Conservation (phyloP, 495 filamentous ascomycete genomes). For the Evansstolkia leycettana region DNA sequence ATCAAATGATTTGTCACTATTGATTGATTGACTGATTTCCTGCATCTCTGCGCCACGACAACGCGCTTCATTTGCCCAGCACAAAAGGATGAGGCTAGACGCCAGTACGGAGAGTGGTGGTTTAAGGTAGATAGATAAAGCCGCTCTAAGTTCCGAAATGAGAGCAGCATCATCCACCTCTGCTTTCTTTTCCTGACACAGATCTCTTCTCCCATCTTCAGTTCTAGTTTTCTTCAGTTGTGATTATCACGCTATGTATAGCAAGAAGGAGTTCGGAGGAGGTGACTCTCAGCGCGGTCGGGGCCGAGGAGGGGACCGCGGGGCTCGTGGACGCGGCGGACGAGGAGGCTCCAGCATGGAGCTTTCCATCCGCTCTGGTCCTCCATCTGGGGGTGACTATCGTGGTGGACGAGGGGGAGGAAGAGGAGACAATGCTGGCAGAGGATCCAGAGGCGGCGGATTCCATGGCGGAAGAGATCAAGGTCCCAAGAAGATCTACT, state of each 20-base stretch:
- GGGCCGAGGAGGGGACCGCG: constrained; percentile 1
- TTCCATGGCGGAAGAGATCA: constrained; percentile 1
- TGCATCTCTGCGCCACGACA: neutral
- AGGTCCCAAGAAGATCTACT: constrained; percentile 12
- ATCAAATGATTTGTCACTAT: too few relatives aligned
- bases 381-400: constrained; percentile 5
- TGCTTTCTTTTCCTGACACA: too few relatives aligned
- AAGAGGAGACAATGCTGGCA: too few relatives aligned
- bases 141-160: too few relatives aligned
- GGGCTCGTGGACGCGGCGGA: constrained; percentile 14
- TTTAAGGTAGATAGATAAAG: too few relatives aligned
- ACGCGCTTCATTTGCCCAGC: neutral
- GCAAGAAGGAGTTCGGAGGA: constrained; percentile 1
- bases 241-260: neutral
- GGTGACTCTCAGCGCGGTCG: neutral
- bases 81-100: neutral
- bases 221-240: neutral
- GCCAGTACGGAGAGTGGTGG: too few relatives aligned
- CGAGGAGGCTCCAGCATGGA: constrained; percentile 2
- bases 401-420: constrained; percentile 6
- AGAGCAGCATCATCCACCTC: too few relatives aligned
- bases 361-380: constrained; percentile 4
- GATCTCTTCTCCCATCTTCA: too few relatives aligned
- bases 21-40: too few relatives aligned
- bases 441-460: too few relatives aligned